Percentiles rank a stretch among this genome's conserved stretches.
Evolutionary conservation across 768 basidiomycete genomes (phyloP).

Genomic region (Suillus placidus): DNA sequence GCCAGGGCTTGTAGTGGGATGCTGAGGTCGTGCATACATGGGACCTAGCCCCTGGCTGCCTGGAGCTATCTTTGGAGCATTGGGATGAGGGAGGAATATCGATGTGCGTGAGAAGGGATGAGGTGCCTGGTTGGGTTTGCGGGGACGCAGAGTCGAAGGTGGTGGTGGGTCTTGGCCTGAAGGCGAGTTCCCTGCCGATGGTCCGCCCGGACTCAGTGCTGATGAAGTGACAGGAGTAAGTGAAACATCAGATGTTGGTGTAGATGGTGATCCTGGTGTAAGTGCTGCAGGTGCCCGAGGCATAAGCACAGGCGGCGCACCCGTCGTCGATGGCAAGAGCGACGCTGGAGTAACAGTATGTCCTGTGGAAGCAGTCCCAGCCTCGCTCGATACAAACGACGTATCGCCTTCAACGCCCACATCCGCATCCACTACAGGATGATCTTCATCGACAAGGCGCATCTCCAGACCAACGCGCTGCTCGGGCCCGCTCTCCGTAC

Average conservation of each 20-base stretch:
- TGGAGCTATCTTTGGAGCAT: constrained; percentile 49
- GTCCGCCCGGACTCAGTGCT: constrained; percentile 7
- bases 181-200: neutral
- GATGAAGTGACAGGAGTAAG: constrained; percentile 15
- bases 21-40: constrained; percentile 53
- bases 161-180: constrained; percentile 1
- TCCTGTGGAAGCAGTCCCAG: neutral
- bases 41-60: constrained; percentile 44
- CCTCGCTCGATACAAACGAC: constrained; percentile 5
- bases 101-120: constrained; percentile 40
- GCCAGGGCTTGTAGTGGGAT: constrained; percentile 13
- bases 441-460: constrained; percentile 16
- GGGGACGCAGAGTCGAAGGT: constrained; percentile 30
- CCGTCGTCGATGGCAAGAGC: constrained; percentile 17
- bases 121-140: constrained; percentile 20
- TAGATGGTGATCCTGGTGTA: constrained; percentile 8
- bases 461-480: constrained; percentile 5
- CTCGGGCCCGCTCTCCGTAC: constrained; percentile 18
- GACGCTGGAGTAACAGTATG: constrained; percentile 14
- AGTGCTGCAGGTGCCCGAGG: constrained; percentile 18
- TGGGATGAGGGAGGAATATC: constrained; percentile 56
- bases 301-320: constrained; percentile 1
- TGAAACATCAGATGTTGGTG: constrained; percentile 22
- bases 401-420: constrained; percentile 2
- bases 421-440: constrained; percentile 9